Conservation (phyloP, 495 filamentous ascomycete genomes). For the Penicillium turbatum region DNA sequence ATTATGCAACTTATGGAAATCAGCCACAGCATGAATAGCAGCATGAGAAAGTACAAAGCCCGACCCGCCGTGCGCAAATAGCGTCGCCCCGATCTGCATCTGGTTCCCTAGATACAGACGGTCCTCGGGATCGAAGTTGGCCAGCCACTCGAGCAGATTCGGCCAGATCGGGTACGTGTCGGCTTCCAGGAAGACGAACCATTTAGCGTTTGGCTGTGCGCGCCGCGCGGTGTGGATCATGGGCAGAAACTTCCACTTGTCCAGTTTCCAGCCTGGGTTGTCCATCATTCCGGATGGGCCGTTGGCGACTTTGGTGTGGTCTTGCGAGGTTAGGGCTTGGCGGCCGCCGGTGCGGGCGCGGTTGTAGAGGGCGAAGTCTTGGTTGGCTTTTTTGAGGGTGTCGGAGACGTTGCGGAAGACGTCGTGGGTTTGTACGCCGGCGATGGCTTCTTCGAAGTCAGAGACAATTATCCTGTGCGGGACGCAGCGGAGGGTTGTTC, state of each 20-base stretch:
- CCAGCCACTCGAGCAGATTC: conserved; percentile 55
- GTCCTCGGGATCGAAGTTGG: conserved; percentile 41
- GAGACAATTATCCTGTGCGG: conserved; percentile 46
- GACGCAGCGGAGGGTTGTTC: conserved; percentile 45
- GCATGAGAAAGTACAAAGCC: conserved; percentile 53
- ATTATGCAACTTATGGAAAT: conserved; percentile 12
- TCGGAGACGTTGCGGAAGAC: conserved; percentile 39
- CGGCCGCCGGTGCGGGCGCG: conserved; percentile 35
- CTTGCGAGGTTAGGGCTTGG: conserved; percentile 25
- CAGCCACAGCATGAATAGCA: conserved; percentile 28
- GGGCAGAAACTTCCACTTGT: conserved; percentile 70
- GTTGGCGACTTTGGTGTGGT: conserved; percentile 31
- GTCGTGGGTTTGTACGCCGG: conserved; percentile 35
- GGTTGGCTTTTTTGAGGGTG: conserved; percentile 24
- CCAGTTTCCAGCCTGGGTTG: conserved; percentile 57
- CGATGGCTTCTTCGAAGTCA: conserved; percentile 46
- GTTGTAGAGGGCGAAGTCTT: conserved; percentile 45
- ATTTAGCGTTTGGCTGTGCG: conserved; percentile 49
- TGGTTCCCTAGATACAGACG: conserved; percentile 54
- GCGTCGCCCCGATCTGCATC: conserved; percentile 39
- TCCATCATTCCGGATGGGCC: conserved; percentile 31
- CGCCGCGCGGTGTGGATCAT: conserved; percentile 55
- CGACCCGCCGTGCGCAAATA: conserved; percentile 64
- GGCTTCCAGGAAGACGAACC: conserved; percentile 67
- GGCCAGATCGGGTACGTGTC: conserved; percentile 65